Conservation (phyloP, 768 basidiomycete genomes). For the Albatrellus ellisii region DNA sequence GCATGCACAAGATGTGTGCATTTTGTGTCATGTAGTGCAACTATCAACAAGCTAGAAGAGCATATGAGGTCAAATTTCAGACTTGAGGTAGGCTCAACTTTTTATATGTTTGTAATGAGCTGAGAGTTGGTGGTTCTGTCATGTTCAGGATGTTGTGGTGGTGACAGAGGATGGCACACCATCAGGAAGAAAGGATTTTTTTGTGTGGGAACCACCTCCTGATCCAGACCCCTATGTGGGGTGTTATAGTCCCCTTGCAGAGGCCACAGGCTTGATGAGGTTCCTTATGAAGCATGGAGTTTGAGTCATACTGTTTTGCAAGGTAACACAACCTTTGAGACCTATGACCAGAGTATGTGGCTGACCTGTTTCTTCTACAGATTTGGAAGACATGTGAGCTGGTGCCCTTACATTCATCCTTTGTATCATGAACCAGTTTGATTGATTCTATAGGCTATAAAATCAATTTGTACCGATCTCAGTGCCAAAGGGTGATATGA, state of each 20-base stretch:
- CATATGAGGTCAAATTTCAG: slow-evolving; percentile 75
- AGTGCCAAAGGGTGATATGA: slow-evolving; percentile 66
- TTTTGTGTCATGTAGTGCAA: slow-evolving; percentile 84
- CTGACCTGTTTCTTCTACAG: slow-evolving; percentile 23
- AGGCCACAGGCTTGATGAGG: slow-evolving; percentile 62
- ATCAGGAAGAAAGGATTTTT: slow-evolving; percentile 62
- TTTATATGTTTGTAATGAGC: neutral
- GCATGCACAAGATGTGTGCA: slow-evolving; percentile 29
- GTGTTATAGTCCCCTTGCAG: slow-evolving; percentile 37
- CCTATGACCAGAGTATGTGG: neutral
- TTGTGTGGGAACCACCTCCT: slow-evolving; percentile 64
- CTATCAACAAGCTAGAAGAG: slow-evolving; percentile 58
- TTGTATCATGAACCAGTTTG: neutral
- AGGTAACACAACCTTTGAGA: slow-evolving; percentile 26
- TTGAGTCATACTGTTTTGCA: slow-evolving; percentile 81
- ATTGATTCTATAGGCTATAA: slow-evolving; percentile 48
- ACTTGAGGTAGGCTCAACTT: slow-evolving; percentile 25
- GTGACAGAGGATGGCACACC: slow-evolving; percentile 77
- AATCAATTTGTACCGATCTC: slow-evolving; percentile 54
- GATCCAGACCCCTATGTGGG: slow-evolving; percentile 43
- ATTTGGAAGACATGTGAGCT: slow-evolving; percentile 74
- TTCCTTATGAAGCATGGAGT: slow-evolving; percentile 75
- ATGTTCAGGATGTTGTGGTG: slow-evolving; percentile 39
- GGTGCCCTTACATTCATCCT: no score
- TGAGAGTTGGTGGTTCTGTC: neutral